phyloP scores from a whole-genome alignment of 768 basidiomycete species.

The Naematelia aurantialba region DNA sequence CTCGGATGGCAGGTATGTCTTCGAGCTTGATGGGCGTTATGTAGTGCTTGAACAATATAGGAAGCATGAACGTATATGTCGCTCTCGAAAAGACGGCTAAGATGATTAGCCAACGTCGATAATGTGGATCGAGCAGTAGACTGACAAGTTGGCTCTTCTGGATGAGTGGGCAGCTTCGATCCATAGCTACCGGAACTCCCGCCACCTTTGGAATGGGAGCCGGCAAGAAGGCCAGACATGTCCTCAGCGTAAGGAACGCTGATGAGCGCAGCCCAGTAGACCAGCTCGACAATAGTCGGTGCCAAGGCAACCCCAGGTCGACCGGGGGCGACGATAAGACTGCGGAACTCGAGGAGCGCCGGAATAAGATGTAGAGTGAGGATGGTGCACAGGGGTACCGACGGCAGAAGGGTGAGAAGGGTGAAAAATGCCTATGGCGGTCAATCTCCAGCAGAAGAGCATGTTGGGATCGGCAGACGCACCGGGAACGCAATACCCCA shows the following conservation, averaged over 20 bases:
- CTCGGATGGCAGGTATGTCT: constrained; percentile 45
- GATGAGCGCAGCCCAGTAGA: constrained; percentile 35
- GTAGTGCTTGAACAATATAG: constrained; percentile 43
- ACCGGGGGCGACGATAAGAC: constrained; percentile 11
- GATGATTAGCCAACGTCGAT: background rate
- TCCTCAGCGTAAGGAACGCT: constrained; percentile 35
- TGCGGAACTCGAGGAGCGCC: constrained; percentile 27
- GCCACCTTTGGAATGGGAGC: constrained; percentile 35
- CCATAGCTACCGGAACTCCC: constrained; percentile 33
- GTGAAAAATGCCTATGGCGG: constrained; percentile 23
- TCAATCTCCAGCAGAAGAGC: background rate
- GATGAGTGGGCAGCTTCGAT: constrained; percentile 24
- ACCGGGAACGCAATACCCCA: constrained; percentile 31
- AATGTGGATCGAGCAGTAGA: background rate
- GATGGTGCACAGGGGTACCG: constrained; percentile 21
- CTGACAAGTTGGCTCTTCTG: constrained; percentile 44
- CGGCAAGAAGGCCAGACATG: constrained; percentile 33
- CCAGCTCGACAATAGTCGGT: constrained; percentile 21
- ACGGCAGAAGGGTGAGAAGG: constrained; percentile 21
- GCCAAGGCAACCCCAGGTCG: constrained; percentile 19
- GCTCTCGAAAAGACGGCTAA: constrained; percentile 41
- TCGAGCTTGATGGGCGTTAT: constrained; percentile 28
- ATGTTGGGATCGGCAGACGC: constrained; percentile 1
- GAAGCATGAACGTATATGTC: constrained; percentile 41
- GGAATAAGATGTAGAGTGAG: constrained; percentile 34